Conservation (phyloP, 257 asterid genomes). For the Salvia rosmarinus region DNA sequence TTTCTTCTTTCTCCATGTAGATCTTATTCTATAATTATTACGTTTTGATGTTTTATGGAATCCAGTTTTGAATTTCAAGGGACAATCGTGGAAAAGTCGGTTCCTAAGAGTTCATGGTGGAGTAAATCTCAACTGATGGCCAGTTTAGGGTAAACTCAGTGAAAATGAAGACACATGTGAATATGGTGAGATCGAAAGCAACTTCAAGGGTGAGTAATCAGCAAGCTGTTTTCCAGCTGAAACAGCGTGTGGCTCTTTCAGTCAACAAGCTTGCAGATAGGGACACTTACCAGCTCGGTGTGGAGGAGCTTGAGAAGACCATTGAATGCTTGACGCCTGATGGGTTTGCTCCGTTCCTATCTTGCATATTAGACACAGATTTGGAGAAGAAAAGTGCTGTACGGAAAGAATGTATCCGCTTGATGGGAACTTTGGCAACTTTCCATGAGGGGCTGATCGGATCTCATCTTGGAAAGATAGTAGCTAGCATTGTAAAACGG, state of each 20-base stretch:
- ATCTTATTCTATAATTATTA: background rate
- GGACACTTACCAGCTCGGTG: conserved; percentile 85
- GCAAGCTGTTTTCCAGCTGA: conserved; percentile 77
- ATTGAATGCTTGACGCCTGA: conserved; percentile 72
- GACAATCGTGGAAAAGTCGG: conserved; percentile 27
- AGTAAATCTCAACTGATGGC: conserved; percentile 26
- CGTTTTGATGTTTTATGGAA: conserved; percentile 8
- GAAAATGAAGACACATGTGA: conserved; percentile 58
- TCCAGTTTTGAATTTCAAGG: conserved; percentile 35
- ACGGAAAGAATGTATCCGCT: conserved; percentile 87
- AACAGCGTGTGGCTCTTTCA: conserved; percentile 75
- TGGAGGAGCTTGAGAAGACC: conserved; percentile 77
- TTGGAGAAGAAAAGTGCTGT: conserved; percentile 80
- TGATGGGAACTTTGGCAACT: conserved; percentile 73
- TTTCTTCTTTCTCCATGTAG: background rate
- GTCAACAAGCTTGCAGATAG: conserved; percentile 89
- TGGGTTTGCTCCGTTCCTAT: conserved; percentile 68
- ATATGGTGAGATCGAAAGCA: conserved; percentile 66
- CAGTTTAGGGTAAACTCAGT: conserved; percentile 24
- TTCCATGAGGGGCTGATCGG: conserved; percentile 60
- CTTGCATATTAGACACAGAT: conserved; percentile 85
- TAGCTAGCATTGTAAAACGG: conserved; percentile 82
- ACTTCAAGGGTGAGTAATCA: conserved; percentile 57
- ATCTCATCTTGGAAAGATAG: conserved; percentile 79
- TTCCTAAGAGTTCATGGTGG: conserved; percentile 25